A percentile compares a stretch with the other conserved stretches of the same genome.
These are phyloP conservation scores for Scheffersomyces insectosa DNA, from an alignment of 1,139 yeast species.

Conservation along the genomic window DNA sequence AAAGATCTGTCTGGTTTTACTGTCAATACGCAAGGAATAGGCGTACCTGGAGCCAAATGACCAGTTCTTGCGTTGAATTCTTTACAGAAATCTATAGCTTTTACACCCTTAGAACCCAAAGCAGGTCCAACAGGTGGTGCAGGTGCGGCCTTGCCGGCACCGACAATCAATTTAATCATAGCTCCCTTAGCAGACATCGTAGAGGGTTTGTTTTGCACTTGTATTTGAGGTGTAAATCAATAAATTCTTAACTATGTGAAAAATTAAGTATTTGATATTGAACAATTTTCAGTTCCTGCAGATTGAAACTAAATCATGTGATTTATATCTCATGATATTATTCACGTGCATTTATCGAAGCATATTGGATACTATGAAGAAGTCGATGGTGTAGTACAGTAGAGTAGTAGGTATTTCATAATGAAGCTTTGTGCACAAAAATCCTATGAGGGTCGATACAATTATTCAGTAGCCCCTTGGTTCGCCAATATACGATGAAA, in stretches of 20 bases:
- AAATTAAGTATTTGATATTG: too few species aligned
- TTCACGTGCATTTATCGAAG: not conserved
- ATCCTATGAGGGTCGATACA: too few species aligned
- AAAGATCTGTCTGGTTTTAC: slow-evolving; percentile 93
- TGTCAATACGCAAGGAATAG: slow-evolving; percentile 81
- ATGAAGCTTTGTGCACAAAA: too few species aligned
- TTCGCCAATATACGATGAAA: not conserved
- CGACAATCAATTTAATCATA: slow-evolving; percentile 85
- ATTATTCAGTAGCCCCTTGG: too few species aligned
- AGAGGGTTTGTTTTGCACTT: not conserved
- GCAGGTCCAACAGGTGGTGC: slow-evolving; percentile 99
- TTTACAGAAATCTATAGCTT: slow-evolving; percentile 97
- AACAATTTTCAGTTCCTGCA: too few species aligned
- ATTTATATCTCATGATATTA: not conserved
- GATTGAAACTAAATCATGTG: not conserved
- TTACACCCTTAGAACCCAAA: slow-evolving; percentile 96
- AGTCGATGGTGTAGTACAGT: too few species aligned
- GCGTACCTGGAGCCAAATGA: slow-evolving; percentile 77
- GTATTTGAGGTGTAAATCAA: too few species aligned
- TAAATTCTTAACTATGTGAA: too few species aligned
- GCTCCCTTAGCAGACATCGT: slow-evolving; percentile 40
- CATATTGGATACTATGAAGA: not conserved
- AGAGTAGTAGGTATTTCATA: too few species aligned
- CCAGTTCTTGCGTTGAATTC: slow-evolving; percentile 98
- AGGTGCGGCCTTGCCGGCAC: slow-evolving; percentile 99